Evolutionary conservation across 768 basidiomycete genomes (phyloP).

Genomic region (Naganishia antarctica): DNA sequence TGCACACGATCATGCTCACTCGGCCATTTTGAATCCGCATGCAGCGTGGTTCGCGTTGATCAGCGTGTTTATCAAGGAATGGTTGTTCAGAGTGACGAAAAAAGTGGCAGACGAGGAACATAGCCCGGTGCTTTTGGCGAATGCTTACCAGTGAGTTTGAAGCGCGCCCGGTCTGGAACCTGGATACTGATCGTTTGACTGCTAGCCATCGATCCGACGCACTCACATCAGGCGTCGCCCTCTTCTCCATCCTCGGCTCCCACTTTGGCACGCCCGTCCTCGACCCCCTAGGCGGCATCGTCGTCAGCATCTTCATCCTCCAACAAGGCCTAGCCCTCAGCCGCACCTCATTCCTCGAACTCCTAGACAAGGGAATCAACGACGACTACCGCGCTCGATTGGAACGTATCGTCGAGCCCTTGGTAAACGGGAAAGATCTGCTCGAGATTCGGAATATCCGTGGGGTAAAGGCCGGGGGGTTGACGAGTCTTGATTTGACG

Average conservation of each 20-base stretch:
- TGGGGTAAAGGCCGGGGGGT: constrained; percentile 53
- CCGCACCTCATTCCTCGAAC: constrained; percentile 66
- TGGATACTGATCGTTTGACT: neutral
- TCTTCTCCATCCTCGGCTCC: constrained; percentile 85
- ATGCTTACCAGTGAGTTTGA: constrained; percentile 68
- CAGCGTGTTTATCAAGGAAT: constrained; percentile 81
- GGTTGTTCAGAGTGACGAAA: constrained; percentile 82
- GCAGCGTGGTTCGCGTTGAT: constrained; percentile 92
- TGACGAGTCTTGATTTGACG: constrained; percentile 75
- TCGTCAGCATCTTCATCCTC: constrained; percentile 86
- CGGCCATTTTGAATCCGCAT: constrained; percentile 69
- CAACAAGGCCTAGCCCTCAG: constrained; percentile 68
- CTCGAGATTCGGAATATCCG: constrained; percentile 44
- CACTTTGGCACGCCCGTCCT: constrained; percentile 76
- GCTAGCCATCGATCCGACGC: constrained; percentile 86
- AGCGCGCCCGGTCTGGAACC: too few relatives aligned
- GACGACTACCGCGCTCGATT: constrained; percentile 56
- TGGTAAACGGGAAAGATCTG: constrained; percentile 48
- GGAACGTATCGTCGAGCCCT: constrained; percentile 58
- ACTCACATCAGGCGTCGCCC: constrained; percentile 83
- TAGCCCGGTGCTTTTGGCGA: constrained; percentile 87
- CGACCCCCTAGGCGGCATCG: constrained; percentile 85
- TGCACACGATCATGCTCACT: constrained; percentile 57
- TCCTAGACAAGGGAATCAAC: constrained; percentile 78
- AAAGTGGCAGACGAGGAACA: constrained; percentile 85